These are phyloP conservation scores for Gossypium trilobum DNA, from an alignment of 441 rosid genomes.

Conservation along the genomic window DNA sequence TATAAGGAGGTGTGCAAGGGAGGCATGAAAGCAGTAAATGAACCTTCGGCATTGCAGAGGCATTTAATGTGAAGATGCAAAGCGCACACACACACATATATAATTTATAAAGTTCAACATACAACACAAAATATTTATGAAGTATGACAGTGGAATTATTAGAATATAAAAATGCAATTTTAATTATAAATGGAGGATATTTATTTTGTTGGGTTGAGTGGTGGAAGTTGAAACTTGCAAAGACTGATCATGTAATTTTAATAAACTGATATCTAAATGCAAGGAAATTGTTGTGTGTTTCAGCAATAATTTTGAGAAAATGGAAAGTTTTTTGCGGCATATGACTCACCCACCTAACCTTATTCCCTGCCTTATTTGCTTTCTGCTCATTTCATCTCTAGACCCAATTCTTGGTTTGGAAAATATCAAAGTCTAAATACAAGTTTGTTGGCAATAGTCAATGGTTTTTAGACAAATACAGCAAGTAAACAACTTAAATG, in stretches of 20 bases:
- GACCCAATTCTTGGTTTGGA: neutral
- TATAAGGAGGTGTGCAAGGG: slow-evolving; percentile 14
- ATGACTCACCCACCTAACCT: neutral
- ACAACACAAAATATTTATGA: too few relatives aligned
- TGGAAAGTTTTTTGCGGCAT: neutral
- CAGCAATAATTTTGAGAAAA: neutral
- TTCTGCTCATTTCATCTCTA: neutral
- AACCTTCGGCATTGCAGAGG: slow-evolving; percentile 31
- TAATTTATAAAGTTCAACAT: too few relatives aligned
- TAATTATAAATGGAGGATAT: neutral
- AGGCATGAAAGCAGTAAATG: slow-evolving; percentile 59
- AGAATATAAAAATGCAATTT: neutral
- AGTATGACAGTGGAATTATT: too few relatives aligned
- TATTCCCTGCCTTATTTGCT: neutral
- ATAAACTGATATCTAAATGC: neutral
- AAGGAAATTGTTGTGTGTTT: neutral
- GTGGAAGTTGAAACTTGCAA: neutral
- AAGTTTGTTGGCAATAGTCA: neutral
- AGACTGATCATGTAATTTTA: too few relatives aligned
- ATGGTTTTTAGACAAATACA: neutral
- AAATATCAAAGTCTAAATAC: neutral
- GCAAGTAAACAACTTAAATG: neutral
- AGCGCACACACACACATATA: neutral
- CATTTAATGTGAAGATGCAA: slow-evolving; percentile 22
- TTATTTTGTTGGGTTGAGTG: neutral